Evolutionary conservation across 768 basidiomycete genomes (phyloP).

Genomic region (Kondoa subrosea): DNA sequence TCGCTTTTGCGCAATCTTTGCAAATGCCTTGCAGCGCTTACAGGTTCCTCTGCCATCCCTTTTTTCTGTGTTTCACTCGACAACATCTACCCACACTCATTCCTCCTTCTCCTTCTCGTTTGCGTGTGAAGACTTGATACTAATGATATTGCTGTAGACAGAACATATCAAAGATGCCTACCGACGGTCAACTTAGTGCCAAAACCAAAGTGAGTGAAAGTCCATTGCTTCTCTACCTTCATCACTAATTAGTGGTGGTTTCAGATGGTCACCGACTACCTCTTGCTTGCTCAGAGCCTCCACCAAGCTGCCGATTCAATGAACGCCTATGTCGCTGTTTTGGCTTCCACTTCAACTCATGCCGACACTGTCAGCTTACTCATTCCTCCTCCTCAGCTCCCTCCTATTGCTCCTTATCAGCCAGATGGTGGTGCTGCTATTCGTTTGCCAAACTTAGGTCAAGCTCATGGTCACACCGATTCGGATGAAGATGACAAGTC

Average conservation of each 20-base stretch:
- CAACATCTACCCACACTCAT: not conserved
- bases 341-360: not conserved
- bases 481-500: not conserved
- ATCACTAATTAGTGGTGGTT: not conserved
- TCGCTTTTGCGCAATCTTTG: too few species aligned
- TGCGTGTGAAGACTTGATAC: too few species aligned
- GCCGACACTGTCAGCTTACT: not conserved
- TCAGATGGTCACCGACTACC: conserved; percentile 4
- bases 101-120: not conserved
- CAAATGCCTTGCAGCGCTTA: too few species aligned
- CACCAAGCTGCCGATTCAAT: not conserved
- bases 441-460: not conserved
- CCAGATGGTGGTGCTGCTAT: not conserved
- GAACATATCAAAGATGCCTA: not conserved
- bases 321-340: conserved; percentile 5
- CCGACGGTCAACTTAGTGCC: not conserved
- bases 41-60: not conserved
- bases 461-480: not conserved
- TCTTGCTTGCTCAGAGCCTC: not conserved
- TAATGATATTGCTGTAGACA: too few species aligned
- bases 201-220: not conserved
- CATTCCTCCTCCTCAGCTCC: not conserved
- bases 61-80: not conserved
- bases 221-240: too few species aligned
- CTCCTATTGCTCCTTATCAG: not conserved